phyloP scores from a whole-genome alignment of 805 yeast genomes.

The Lipomyces starkeyi region DNA sequence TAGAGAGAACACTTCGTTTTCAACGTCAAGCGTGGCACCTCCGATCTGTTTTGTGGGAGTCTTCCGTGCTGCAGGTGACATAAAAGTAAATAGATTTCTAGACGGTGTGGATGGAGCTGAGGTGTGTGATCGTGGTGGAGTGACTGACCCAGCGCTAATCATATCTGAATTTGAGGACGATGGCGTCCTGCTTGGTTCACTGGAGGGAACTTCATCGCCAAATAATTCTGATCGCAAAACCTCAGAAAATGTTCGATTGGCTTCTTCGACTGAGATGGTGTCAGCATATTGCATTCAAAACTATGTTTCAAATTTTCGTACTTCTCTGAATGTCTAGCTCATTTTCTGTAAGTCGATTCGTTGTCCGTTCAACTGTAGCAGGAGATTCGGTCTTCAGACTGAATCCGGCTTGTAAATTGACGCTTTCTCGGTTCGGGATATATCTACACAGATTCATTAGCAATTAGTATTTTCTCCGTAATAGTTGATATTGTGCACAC shows the following conservation, averaged over 20 bases:
- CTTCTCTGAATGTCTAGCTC: slow-evolving; percentile 67
- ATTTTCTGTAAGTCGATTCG: slow-evolving; percentile 42
- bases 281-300: background rate
- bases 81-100: slow-evolving; percentile 74
- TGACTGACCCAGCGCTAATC: slow-evolving; percentile 22
- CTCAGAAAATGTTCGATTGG: slow-evolving; percentile 83
- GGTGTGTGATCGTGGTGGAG: slow-evolving; percentile 36
- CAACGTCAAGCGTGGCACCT: slow-evolving; percentile 52
- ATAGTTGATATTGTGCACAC: slow-evolving; percentile 9
- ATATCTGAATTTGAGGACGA: slow-evolving; percentile 30
- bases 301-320: slow-evolving; percentile 1
- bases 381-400: slow-evolving; percentile 56
- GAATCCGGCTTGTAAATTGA: slow-evolving; percentile 86
- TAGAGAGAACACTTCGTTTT: slow-evolving; percentile 75
- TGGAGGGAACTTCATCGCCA: slow-evolving; percentile 78
- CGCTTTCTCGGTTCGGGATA: slow-evolving; percentile 85
- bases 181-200: slow-evolving; percentile 42
- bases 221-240: slow-evolving; percentile 88
- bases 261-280: slow-evolving; percentile 65
- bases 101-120: slow-evolving; percentile 46
- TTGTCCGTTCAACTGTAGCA: slow-evolving; percentile 37
- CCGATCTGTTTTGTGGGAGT: slow-evolving; percentile 49
- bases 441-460: slow-evolving; percentile 51
- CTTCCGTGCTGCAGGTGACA: slow-evolving; percentile 61
- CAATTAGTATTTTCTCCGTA: background rate